Conservation (phyloP, 805 yeast genomes). For the Saturnispora sanitii region DNA sequence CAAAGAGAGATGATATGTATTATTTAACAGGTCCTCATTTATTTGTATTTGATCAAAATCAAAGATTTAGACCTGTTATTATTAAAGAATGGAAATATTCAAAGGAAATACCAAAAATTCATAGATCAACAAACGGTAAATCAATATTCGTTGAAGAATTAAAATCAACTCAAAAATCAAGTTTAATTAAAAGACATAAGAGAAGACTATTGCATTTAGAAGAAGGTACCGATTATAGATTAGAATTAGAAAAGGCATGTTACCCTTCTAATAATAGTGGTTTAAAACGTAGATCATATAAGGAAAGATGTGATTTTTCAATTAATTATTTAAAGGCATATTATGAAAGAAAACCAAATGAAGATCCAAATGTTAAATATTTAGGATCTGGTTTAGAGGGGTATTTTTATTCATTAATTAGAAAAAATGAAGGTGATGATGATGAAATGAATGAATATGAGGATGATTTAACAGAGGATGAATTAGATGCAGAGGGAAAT, state of each 20-base stretch:
- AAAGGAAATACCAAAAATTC: slow-evolving; percentile 47
- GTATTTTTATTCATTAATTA: slow-evolving; percentile 3
- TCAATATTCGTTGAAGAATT: slow-evolving; percentile 73
- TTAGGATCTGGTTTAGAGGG: slow-evolving; percentile 5
- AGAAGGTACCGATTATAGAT: slow-evolving; percentile 26
- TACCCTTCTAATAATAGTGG: slow-evolving; percentile 9
- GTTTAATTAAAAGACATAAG: slow-evolving; percentile 20
- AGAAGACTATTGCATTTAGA: slow-evolving; percentile 25
- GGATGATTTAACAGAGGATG: neutral
- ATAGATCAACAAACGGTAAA: slow-evolving; percentile 58
- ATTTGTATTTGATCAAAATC: slow-evolving; percentile 71
- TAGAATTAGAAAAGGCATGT: slow-evolving; percentile 22
- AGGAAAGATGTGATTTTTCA: slow-evolving; percentile 19
- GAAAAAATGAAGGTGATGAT: slow-evolving; percentile 1
- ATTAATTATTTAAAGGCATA: slow-evolving; percentile 17
- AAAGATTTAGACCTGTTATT: slow-evolving; percentile 70
- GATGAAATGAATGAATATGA: neutral
- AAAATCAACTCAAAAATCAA: slow-evolving; percentile 13
- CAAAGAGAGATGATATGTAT: slow-evolving; percentile 74
- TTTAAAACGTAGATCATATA: slow-evolving; percentile 12
- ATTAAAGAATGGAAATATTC: slow-evolving; percentile 64
- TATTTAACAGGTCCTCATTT: slow-evolving; percentile 70
- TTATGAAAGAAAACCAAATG: slow-evolving; percentile 10
- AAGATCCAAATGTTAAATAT: slow-evolving; percentile 5
- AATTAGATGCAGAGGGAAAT: neutral